Base-by-base conservation (phyloP, 176 grass and related monocot species). In the Raddia distichophylla region DNA sequence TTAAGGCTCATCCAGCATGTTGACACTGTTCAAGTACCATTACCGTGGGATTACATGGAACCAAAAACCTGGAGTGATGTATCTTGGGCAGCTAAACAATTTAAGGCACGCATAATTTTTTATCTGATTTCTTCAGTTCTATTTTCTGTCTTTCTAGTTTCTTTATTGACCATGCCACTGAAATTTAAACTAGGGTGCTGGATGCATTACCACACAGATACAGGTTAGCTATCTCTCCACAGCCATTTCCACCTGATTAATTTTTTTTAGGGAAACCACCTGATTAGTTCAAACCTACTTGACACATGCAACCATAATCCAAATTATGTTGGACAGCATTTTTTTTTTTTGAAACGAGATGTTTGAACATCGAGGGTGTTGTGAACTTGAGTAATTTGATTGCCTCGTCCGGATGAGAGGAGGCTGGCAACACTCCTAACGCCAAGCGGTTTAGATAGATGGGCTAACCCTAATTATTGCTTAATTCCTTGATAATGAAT, bases 1-100 rank as follows among this genome's bases (percentile, higher is more conserved):
- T 87, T 98, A 86, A 93, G 95, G 85, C 68, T 98, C 78, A 72
- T 97, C 67, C 94, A 97, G 67, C 86, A 97, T 77, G 92, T 92
- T 42, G 95, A 91, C 46, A 90, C 77, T 62, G 78, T 94, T 90
- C 86, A 89, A 75, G 90, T 69, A 74, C 88, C 92, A 81, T 56
- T 19, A 54, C 65, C 60, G 45, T 90, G 69, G 76, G 83, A 92
- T 46, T 84, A 83, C 35, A 89, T 93, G 66, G 58, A 85, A 58
- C 35, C 78, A 67, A 91, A 87, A 92, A 92, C 80, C 34, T 94
- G 85, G 83, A 81, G 83, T 0, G 87, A 97, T 18, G 64, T 94
- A 69, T 84, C 85, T 56, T 97, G 95, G 95, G 63, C 10, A 14
- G 59, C 72, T 34, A 94, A 87, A 64, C 71, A 80, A 64, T 97